phyloP scores from a whole-genome alignment of 78 protist genomes.

The Ministeria vibrans region DNA sequence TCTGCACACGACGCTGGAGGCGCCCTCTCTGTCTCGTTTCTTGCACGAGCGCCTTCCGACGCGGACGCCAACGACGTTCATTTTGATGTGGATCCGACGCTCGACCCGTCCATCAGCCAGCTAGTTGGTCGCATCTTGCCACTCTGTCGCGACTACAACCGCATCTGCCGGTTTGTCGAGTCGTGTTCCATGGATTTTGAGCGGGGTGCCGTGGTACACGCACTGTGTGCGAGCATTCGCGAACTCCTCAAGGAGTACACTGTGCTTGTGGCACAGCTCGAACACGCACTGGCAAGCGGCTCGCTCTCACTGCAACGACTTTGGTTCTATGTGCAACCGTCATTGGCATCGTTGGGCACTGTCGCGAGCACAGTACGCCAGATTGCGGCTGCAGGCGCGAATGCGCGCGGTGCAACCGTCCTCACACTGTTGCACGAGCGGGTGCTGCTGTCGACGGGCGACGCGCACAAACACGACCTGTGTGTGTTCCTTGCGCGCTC shows the following conservation, averaged over 20 bases:
- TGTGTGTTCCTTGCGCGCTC: constrained; percentile 27
- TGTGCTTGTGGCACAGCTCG: constrained; percentile 42
- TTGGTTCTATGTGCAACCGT: constrained; percentile 57
- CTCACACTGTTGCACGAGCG: constrained; percentile 4
- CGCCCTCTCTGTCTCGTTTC: neutral
- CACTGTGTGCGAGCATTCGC: constrained; percentile 50
- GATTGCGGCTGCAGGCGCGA: neutral
- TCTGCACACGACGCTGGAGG: neutral
- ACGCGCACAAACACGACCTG: constrained; percentile 3
- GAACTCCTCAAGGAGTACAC: constrained; percentile 35
- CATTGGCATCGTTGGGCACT: constrained; percentile 18
- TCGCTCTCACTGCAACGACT: constrained; percentile 43
- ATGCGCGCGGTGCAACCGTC: constrained; percentile 28
- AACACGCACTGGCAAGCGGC: constrained; percentile 20
- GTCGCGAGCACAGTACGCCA: constrained; percentile 15
- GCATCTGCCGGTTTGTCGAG: neutral
- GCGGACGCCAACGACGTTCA: neutral
- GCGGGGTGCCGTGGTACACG: constrained; percentile 48
- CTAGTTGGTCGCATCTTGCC: constrained; percentile 37
- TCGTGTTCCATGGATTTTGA: neutral
- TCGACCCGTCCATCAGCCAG: constrained; percentile 11
- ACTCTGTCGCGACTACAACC: neutral
- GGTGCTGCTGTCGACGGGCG: neutral
- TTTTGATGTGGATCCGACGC: neutral
- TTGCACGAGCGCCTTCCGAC: too few species aligned